phyloP scores from a whole-genome alignment of 2,329 filamentous ascomycete species.

The Verruconis gallopava region DNA sequence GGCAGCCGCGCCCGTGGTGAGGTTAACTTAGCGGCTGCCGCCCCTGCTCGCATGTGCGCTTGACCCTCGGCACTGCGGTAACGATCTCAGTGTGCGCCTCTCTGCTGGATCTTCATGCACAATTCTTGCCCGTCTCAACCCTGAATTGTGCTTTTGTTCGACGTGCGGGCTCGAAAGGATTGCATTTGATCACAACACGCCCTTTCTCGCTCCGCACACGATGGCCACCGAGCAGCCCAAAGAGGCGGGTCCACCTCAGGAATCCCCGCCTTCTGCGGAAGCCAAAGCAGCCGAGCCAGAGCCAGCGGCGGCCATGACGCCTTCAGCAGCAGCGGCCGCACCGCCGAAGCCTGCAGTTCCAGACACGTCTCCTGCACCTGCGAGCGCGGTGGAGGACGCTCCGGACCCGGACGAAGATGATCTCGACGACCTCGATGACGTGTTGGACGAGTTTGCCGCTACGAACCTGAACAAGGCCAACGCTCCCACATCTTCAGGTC shows the following conservation, averaged over 20 bases:
- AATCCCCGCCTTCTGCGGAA: neutral
- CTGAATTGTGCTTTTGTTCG: too few species aligned
- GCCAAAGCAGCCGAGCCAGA: neutral
- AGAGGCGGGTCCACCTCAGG: neutral
- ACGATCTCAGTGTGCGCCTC: too few species aligned
- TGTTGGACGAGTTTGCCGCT: conserved; percentile 80
- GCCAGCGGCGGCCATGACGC: neutral
- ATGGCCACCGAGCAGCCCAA: conserved; percentile 1
- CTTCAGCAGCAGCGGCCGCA: neutral
- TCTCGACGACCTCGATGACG: conserved; percentile 83
- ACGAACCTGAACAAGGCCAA: conserved; percentile 42
- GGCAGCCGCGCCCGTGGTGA: too few species aligned
- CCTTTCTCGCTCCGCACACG: too few species aligned
- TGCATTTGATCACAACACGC: too few species aligned
- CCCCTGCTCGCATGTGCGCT: too few species aligned
- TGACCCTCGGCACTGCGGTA: too few species aligned
- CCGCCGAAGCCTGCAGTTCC: neutral
- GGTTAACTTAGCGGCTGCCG: too few species aligned
- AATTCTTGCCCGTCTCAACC: too few species aligned
- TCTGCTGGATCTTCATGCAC: too few species aligned
- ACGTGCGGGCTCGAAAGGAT: too few species aligned
- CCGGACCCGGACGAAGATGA: conserved; percentile 90
- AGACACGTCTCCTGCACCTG: neutral
- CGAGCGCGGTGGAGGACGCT: conserved; percentile 29
- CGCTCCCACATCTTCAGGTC: conserved; percentile 13